These are phyloP conservation scores for Dothideomycetes sp. DNA, from an alignment of 2,329 filamentous ascomycete genomes.

Conservation along the genomic window DNA sequence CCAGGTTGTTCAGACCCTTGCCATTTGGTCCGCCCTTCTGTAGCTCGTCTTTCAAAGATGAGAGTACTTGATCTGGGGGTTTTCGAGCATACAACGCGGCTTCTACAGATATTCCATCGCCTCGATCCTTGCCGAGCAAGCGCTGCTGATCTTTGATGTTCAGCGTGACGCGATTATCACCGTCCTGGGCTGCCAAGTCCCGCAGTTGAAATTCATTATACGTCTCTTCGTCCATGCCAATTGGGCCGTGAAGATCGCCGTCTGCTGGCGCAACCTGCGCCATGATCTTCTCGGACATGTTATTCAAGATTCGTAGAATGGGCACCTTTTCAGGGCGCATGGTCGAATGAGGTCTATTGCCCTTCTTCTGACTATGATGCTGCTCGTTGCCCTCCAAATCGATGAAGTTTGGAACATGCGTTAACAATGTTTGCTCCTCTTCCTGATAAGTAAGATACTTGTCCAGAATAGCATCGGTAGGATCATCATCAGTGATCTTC, in stretches of 20 bases:
- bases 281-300: conserved; percentile 86
- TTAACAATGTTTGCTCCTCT: conserved; percentile 37
- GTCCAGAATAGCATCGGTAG: conserved; percentile 70
- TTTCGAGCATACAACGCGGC: conserved; percentile 56
- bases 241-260: conserved; percentile 51
- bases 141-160: conserved; percentile 80
- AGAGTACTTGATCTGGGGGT: conserved; percentile 57
- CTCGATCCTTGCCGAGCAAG: conserved; percentile 53
- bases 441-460: conserved; percentile 66
- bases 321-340: conserved; percentile 84
- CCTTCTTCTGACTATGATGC: conserved; percentile 76
- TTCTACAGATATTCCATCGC: conserved; percentile 32
- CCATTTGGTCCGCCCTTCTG: conserved; percentile 13
- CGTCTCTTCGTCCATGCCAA: conserved; percentile 59
- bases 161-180: conserved; percentile 68
- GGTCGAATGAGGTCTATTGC: conserved; percentile 79
- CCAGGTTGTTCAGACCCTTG: conserved; percentile 15
- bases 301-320: conserved; percentile 82
- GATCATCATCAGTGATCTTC: conserved; percentile 66
- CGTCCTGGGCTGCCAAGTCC: conserved; percentile 65
- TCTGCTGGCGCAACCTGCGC: conserved; percentile 75
- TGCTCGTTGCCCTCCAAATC: conserved; percentile 91
- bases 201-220: conserved; percentile 66
- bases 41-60: conserved; percentile 53
- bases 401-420: conserved; percentile 76